Conservation (phyloP, 768 basidiomycete genomes). For the Nevesoporus exiguus region DNA sequence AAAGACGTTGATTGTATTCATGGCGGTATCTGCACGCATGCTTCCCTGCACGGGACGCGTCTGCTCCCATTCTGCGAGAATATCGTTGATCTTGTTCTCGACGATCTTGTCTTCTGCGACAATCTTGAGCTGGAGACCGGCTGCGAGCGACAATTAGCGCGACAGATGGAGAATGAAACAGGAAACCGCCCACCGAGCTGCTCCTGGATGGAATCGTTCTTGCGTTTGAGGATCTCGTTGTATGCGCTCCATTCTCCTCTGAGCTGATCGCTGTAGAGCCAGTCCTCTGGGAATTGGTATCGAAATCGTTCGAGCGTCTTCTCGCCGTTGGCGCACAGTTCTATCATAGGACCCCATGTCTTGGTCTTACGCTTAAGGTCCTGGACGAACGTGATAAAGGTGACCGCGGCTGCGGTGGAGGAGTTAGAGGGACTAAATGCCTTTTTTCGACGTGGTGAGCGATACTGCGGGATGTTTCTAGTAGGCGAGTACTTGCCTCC, state of each 20-base stretch:
- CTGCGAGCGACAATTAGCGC: constrained; percentile 37
- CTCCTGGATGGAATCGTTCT: constrained; percentile 98
- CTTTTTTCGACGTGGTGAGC: constrained; percentile 32
- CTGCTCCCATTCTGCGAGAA: constrained; percentile 90
- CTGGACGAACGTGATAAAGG: constrained; percentile 99
- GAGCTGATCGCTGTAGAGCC: constrained; percentile 98
- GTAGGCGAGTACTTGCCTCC: constrained; percentile 22
- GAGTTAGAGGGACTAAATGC: constrained; percentile 76
- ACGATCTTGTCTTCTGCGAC: constrained; percentile 99
- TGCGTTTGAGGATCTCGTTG: constrained; percentile 95
- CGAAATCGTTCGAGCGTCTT: constrained; percentile 96
- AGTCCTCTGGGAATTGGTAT: constrained; percentile 95
- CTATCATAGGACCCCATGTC: constrained; percentile 96
- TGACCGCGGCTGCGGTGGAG: constrained; percentile 96
- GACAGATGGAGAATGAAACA: constrained; percentile 5
- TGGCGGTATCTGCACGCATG: constrained; percentile 93
- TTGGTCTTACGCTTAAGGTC: constrained; percentile 97
- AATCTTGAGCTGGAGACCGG: constrained; percentile 97
- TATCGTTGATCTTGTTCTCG: constrained; percentile 91
- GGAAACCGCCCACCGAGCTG: constrained; percentile 71
- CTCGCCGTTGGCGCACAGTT: constrained; percentile 90
- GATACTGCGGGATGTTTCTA: neutral
- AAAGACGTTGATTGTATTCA: constrained; percentile 94
- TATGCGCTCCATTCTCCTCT: constrained; percentile 98
- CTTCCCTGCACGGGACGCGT: constrained; percentile 95